Base-by-base conservation (phyloP, 1,284 basidiomycete species). In the Chondrostereum purpureum region DNA sequence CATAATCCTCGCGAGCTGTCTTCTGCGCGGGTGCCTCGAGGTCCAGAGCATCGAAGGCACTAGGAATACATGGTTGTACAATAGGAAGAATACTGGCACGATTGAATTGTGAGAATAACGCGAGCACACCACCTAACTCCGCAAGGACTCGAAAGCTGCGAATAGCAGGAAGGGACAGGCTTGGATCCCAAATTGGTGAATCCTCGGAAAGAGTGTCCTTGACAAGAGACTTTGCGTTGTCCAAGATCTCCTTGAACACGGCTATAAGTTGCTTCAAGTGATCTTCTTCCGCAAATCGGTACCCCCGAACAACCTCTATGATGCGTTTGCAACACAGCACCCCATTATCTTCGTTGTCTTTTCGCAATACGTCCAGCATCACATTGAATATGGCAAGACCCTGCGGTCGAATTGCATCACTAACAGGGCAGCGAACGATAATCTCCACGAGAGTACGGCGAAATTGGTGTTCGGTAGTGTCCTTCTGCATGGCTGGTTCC, bases 281-380 rank as follows among this genome's bases (percentile, higher is more conserved):
- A 4, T 89, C 82, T 55, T 93, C 92, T 8, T 84, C 80, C 45
- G 89, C 69, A n/a, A 77, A 69, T 59, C 85, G 73, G 57, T 80
- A 83, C 17, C 72, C 73, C 37, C 88, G 80, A 51, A 81, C 70
- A 21, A 86, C 64, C 64, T 99, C 96, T 50, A 93, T 85, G 57
- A 96, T 78, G 48, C 87, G 88, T 67, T 99, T 99, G 75, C 95
- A 91, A 45, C 87, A 91, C 2, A 87, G 77, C 22, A 88, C 78
- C 2, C 89, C 96, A 58, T 94, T 96, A 59, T 99, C 96, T 67
- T 99, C 96, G 60, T 96, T 98, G 70, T 99, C 97, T 52, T 82
- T 73, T 40, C 88, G 85, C 35, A 99, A 73, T 35, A 94, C 72
- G 53, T 88, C 75, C 44, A 98, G 75, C 77, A 97, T 77, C 39